phyloP scores from a whole-genome alignment of 2,329 filamentous ascomycete species.

The Stemphylium beticola region DNA sequence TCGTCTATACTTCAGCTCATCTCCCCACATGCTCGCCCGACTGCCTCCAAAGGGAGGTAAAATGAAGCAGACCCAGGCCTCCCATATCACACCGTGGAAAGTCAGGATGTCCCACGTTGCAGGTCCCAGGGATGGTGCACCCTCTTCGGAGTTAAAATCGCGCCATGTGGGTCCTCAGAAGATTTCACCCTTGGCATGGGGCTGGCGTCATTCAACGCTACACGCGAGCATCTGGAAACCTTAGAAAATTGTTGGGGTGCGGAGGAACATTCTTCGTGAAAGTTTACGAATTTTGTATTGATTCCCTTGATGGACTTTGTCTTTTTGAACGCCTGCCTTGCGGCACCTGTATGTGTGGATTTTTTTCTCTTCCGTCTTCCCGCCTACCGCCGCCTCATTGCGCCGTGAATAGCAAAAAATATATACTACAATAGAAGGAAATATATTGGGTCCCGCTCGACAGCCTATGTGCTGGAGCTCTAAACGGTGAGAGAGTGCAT shows the following conservation, averaged over 20 bases:
- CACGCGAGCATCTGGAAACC: neutral
- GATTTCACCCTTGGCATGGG: neutral
- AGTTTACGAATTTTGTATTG: neutral
- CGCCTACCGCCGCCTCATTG: neutral
- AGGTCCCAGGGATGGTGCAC: neutral
- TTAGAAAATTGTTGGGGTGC: neutral
- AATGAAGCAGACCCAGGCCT: neutral
- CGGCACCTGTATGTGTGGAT: neutral
- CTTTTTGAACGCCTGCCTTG: neutral
- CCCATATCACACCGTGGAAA: neutral
- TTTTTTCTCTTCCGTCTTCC: neutral
- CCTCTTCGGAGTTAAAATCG: neutral
- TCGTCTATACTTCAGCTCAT: neutral
- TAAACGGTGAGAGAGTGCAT: conserved; percentile 1
- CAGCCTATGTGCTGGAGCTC: conserved; percentile 17
- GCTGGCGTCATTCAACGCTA: neutral
- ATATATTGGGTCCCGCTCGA: conserved; percentile 1
- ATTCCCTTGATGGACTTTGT: neutral
- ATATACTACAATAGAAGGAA: conserved; percentile 7
- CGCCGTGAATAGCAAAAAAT: neutral
- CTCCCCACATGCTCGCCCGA: neutral
- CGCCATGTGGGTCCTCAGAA: neutral
- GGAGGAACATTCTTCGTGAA: neutral
- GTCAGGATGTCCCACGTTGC: neutral
- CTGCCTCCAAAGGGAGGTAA: neutral